These are phyloP conservation scores for Cadophora sp. DNA, from an alignment of 2,329 filamentous ascomycete genomes.

Conservation along the genomic window DNA sequence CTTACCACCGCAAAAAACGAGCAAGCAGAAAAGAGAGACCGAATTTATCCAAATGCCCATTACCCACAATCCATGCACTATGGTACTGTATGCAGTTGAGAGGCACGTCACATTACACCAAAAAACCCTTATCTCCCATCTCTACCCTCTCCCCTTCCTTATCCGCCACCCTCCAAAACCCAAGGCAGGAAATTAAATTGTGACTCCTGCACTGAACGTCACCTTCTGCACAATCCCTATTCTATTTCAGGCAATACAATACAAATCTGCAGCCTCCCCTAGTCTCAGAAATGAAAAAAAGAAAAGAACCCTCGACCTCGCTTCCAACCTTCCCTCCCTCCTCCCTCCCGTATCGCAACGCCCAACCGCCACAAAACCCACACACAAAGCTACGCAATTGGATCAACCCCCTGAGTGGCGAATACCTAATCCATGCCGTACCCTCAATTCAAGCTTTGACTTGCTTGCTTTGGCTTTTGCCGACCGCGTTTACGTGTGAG, in stretches of 20 bases:
- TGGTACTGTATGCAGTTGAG: not conserved
- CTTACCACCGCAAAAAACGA: not conserved
- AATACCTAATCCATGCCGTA: not conserved
- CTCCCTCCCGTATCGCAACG: not conserved
- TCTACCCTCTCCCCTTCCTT: not conserved
- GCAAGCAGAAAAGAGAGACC: not conserved
- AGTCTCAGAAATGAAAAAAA: not conserved
- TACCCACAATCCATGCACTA: not conserved
- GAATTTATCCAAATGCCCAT: not conserved
- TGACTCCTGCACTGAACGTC: slow-evolving; percentile 9
- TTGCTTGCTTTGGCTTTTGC: too few species aligned
- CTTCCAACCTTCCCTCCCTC: not conserved
- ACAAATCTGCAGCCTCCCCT: not conserved
- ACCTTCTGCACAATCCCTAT: not conserved
- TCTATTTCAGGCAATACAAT: slow-evolving; percentile 8
- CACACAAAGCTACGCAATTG: not conserved
- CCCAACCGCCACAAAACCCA: not conserved
- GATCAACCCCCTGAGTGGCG: not conserved
- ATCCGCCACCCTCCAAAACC: not conserved
- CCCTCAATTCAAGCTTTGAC: slow-evolving; percentile 9
- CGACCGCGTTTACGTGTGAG: not conserved
- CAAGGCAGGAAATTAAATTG: too few species aligned
- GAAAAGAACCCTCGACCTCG: not conserved
- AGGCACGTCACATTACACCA: not conserved
- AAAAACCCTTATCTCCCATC: not conserved